phyloP scores from a whole-genome alignment of 805 yeast genomes.

The Yamadazyma insecticola region DNA sequence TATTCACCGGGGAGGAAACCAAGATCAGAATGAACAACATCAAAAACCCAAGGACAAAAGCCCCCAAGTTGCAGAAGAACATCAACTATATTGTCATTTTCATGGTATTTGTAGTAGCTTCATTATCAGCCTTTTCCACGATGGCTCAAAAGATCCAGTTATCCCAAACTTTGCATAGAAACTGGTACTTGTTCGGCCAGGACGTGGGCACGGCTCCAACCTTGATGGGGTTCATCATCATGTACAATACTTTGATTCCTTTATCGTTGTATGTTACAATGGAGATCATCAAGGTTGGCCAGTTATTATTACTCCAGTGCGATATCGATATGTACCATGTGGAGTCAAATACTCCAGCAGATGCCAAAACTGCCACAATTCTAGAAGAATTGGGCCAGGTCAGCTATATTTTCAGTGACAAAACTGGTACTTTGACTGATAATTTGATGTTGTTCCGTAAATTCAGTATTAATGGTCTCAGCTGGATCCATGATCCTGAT shows the following conservation, averaged over 20 bases:
- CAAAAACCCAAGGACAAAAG: slow-evolving; percentile 83
- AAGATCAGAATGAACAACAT: slow-evolving; percentile 94
- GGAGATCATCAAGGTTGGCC: slow-evolving; percentile 92
- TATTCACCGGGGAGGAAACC: slow-evolving; percentile 94
- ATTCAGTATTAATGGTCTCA: slow-evolving; percentile 78
- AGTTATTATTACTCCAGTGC: slow-evolving; percentile 73
- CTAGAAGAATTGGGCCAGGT: slow-evolving; percentile 97
- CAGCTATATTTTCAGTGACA: slow-evolving; percentile 89
- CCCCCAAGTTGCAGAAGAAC: slow-evolving; percentile 82
- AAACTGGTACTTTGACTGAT: slow-evolving; percentile 96
- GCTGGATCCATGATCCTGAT: slow-evolving; percentile 83
- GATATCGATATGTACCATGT: slow-evolving; percentile 94
- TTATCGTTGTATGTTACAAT: slow-evolving; percentile 91
- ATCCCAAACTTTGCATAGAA: slow-evolving; percentile 32
- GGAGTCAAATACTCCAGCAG: slow-evolving; percentile 84
- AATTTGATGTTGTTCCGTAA: slow-evolving; percentile 90
- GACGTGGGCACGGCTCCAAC: slow-evolving; percentile 87
- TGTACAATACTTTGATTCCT: slow-evolving; percentile 96
- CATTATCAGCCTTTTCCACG: slow-evolving; percentile 73
- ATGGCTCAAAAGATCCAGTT: slow-evolving; percentile 66
- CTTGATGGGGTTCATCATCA: slow-evolving; percentile 91
- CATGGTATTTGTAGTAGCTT: slow-evolving; percentile 80
- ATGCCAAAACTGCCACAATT: slow-evolving; percentile 91
- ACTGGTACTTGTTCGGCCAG: slow-evolving; percentile 70
- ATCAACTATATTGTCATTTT: slow-evolving; percentile 81